These are phyloP conservation scores for Xanthoconium purpureum DNA, from an alignment of 768 basidiomycete species.

Conservation along the genomic window DNA sequence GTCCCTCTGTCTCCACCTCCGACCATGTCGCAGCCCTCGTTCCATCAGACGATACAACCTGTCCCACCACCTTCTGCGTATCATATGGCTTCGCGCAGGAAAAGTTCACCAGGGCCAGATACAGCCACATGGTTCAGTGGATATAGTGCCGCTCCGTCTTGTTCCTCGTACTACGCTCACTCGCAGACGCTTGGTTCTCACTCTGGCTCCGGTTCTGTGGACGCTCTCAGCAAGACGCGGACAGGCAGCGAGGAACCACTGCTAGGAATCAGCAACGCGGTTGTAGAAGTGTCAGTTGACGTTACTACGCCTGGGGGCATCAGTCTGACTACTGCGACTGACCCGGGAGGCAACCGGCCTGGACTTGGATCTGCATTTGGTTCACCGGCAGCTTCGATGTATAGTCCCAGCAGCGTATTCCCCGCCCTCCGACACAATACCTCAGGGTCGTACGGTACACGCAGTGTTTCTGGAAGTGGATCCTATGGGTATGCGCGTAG, in stretches of 20 bases:
- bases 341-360: conserved; percentile 7
- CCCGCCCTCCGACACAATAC: conserved; percentile 12
- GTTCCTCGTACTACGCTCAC: conserved; percentile 24
- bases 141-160: conserved; percentile 24
- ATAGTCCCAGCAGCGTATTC: conserved; percentile 15
- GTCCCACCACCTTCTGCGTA: conserved; percentile 30
- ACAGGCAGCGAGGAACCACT: conserved; percentile 33
- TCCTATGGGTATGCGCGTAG: conserved; percentile 27
- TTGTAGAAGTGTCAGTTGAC: conserved; percentile 5
- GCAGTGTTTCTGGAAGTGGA: conserved; percentile 22
- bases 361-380: conserved; percentile 32
- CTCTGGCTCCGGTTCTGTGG: conserved; percentile 24
- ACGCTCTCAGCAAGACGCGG: conserved; percentile 26
- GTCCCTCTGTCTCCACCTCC: conserved; percentile 28
- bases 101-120: conserved; percentile 30
- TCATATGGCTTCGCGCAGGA: conserved; percentile 10
- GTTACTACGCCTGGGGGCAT: conserved; percentile 6
- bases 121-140: conserved; percentile 26
- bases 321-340: conserved; percentile 3
- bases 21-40: background rate
- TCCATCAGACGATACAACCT: conserved; percentile 8
- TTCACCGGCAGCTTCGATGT: conserved; percentile 21
- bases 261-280: conserved; percentile 15
- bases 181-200: conserved; percentile 31
- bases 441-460: conserved; percentile 18